Percentiles rank a stretch among this genome's conserved stretches.
Evolutionary conservation across 192 early-diverging fungal species (phyloP).

Genomic region (Podila verticillata): DNA sequence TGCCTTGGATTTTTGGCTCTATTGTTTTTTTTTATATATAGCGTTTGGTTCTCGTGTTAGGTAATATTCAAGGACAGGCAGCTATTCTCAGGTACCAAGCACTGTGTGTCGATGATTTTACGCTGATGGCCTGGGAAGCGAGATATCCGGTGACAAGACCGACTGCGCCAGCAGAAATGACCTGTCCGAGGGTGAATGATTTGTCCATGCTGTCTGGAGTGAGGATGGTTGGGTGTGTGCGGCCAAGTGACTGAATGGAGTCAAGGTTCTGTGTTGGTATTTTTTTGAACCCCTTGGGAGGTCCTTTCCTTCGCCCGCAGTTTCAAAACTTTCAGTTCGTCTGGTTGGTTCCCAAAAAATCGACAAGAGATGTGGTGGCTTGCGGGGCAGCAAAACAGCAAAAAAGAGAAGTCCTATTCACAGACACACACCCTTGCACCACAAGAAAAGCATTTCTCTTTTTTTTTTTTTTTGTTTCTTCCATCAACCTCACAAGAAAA

Average conservation of each 20-base stretch:
- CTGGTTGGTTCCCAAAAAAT: too few relatives aligned
- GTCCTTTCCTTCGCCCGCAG: too few relatives aligned
- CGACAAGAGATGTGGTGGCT: too few relatives aligned
- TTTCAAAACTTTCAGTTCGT: too few relatives aligned
- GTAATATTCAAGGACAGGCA: not conserved
- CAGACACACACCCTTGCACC: too few relatives aligned
- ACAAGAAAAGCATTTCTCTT: too few relatives aligned
- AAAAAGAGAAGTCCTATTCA: too few relatives aligned
- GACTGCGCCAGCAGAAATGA: slow-evolving; percentile 37
- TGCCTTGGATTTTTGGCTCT: not conserved
- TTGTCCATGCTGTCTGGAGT: slow-evolving; percentile 23
- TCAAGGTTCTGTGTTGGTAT: not conserved
- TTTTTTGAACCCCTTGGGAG: too few relatives aligned
- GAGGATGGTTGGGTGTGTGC: not conserved
- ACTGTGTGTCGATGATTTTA: not conserved
- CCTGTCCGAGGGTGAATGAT: slow-evolving; percentile 43
- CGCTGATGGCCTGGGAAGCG: slow-evolving; percentile 19
- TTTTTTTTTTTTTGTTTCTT: too few relatives aligned
- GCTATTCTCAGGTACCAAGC: not conserved
- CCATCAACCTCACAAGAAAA: too few relatives aligned
- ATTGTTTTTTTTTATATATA: not conserved
- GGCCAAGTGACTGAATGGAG: not conserved
- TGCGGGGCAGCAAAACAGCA: too few relatives aligned
- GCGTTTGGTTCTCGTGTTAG: not conserved
- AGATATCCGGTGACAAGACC: slow-evolving; percentile 38